Percentiles rank a stretch among this genome's conserved stretches.
phyloP scores from a whole-genome alignment of 306 rosid species.

The Arachis hypogaea region DNA sequence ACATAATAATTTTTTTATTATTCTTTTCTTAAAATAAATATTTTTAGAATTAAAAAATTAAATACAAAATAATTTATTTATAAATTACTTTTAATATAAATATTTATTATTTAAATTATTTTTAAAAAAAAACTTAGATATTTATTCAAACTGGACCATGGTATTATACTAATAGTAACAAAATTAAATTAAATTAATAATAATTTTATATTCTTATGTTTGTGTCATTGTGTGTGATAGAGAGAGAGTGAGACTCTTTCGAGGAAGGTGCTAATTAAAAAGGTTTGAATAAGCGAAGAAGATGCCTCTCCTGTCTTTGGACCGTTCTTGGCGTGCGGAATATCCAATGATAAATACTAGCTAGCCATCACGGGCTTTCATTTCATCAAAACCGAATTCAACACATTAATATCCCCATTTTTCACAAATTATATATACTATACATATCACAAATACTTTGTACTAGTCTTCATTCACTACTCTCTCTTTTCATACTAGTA shows the following conservation, averaged over 20 bases:
- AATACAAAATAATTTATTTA: no score
- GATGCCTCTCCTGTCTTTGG: slow-evolving; percentile 35
- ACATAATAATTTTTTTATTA: no score
- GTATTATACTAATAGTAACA: no score
- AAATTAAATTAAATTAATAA: no score
- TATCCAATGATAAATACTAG: slow-evolving; percentile 49
- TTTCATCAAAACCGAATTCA: slow-evolving; percentile 39
- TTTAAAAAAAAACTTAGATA: no score
- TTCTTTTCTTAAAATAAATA: no score
- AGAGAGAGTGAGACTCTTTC: slow-evolving; percentile 35
- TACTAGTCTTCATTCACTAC: no score
- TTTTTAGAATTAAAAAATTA: no score
- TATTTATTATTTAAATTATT: no score
- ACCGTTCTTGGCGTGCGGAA: slow-evolving; percentile 41
- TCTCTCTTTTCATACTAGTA: neutral
- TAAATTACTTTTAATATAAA: no score
- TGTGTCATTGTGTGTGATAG: neutral
- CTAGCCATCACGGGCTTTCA: slow-evolving; percentile 28
- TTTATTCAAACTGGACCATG: no score
- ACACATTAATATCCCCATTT: neutral
- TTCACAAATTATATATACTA: neutral
- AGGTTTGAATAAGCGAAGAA: slow-evolving; percentile 37
- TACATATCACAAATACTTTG: no score
- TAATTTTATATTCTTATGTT: neutral
- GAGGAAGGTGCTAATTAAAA: slow-evolving; percentile 44